A percentile compares a stretch with the other conserved stretches of the same genome.
These are phyloP conservation scores for Aspergillus sp. DNA, from an alignment of 2,329 filamentous ascomycete genomes.

Conservation along the genomic window DNA sequence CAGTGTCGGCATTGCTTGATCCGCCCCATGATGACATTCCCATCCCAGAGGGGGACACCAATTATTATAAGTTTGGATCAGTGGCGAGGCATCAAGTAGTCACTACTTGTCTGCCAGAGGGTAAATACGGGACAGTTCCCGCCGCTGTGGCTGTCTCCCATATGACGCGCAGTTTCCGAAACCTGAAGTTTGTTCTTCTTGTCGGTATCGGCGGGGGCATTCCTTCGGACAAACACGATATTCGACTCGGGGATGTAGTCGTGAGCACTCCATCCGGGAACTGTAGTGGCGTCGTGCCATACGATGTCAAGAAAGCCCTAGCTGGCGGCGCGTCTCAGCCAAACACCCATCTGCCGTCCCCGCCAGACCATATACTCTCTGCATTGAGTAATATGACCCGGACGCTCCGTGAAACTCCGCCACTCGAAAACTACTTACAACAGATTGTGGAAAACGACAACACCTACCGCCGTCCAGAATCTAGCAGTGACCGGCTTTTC, in stretches of 20 bases:
- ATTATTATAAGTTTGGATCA: constrained; percentile 27
- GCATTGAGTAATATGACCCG: too few relatives aligned
- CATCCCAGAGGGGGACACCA: constrained; percentile 16
- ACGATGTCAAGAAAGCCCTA: neutral
- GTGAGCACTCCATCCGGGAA: constrained; percentile 14
- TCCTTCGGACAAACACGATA: constrained; percentile 18
- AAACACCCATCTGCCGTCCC: too few relatives aligned
- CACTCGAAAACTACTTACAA: too few relatives aligned
- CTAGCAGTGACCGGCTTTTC: too few relatives aligned
- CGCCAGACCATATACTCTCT: too few relatives aligned
- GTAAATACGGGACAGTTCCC: constrained; percentile 23
- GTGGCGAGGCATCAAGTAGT: constrained; percentile 27
- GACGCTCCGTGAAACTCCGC: too few relatives aligned
- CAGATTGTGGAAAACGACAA: too few relatives aligned
- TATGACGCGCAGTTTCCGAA: constrained; percentile 24
- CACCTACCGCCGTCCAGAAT: too few relatives aligned
- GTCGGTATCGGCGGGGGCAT: constrained; percentile 30
- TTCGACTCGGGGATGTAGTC: constrained; percentile 30
- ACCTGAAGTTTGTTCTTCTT: constrained; percentile 22
- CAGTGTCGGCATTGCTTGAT: constrained; percentile 26
- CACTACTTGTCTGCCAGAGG: constrained; percentile 23
- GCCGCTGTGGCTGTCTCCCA: constrained; percentile 20
- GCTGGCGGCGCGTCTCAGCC: too few relatives aligned
- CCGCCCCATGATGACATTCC: constrained; percentile 13
- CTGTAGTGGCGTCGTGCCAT: neutral